phyloP scores from a whole-genome alignment of 805 yeast genomes.

The Candida hispaniensis region DNA sequence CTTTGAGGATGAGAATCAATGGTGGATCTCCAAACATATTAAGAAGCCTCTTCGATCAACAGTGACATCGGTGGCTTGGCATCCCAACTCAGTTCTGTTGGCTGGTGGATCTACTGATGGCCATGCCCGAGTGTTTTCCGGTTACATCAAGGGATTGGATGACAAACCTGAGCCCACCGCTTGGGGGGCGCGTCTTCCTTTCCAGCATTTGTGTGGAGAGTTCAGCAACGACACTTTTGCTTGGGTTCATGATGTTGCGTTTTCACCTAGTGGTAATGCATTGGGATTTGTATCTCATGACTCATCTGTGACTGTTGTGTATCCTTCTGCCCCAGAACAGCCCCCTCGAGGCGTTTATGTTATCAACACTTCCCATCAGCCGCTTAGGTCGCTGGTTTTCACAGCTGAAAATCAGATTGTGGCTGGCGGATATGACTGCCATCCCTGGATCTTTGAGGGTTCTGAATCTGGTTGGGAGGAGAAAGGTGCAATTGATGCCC shows the following conservation, averaged over 20 bases:
- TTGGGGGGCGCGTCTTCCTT: conserved; percentile 95
- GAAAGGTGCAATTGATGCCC: conserved; percentile 54
- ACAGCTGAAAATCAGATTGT: conserved; percentile 54
- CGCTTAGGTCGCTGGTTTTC: conserved; percentile 70
- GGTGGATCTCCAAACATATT: conserved; percentile 99
- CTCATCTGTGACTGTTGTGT: conserved; percentile 68
- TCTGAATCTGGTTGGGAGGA: conserved; percentile 49
- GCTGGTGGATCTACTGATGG: conserved; percentile 93
- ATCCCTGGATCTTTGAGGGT: conserved; percentile 78
- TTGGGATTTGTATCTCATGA: conserved; percentile 82
- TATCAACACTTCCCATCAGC: conserved; percentile 59
- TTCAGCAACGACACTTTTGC: conserved; percentile 59
- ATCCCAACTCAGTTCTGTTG: conserved; percentile 77
- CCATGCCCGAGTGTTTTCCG: conserved; percentile 79
- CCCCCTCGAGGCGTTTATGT: conserved; percentile 52
- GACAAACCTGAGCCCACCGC: conserved; percentile 64
- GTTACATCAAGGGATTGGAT: conserved; percentile 82
- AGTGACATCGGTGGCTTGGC: conserved; percentile 78
- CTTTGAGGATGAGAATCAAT: conserved; percentile 89
- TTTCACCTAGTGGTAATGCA: conserved; percentile 68
- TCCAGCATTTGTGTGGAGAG: conserved; percentile 83
- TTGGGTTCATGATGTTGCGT: conserved; percentile 86
- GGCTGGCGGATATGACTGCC: conserved; percentile 89
- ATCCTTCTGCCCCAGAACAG: conserved; percentile 56
- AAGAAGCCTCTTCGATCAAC: conserved; percentile 91